Conservation (phyloP, 768 basidiomycete species). For the Zangia roseola region DNA sequence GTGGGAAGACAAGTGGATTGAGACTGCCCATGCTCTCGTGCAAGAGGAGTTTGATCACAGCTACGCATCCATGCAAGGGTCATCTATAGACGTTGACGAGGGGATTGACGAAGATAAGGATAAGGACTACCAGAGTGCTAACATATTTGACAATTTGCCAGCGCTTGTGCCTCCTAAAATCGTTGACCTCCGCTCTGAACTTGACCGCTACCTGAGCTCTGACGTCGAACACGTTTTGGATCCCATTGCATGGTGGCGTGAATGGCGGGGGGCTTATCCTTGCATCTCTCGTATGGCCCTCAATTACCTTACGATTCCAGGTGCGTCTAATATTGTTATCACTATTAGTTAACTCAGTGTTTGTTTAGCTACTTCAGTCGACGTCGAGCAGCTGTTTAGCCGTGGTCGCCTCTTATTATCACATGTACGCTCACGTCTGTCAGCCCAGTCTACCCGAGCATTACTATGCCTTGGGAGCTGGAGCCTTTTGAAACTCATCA, state of each 20-base stretch:
- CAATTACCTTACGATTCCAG: background rate
- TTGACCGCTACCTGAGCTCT: conserved; percentile 27
- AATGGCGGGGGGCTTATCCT: background rate
- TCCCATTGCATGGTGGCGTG: background rate
- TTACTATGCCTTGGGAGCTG: background rate
- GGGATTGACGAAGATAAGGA: too few species aligned
- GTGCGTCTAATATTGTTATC: too few species aligned
- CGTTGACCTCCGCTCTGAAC: conserved; percentile 12
- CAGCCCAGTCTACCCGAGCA: background rate
- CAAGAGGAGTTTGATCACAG: background rate
- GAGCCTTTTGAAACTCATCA: background rate
- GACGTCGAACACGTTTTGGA: conserved; percentile 1
- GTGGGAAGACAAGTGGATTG: conserved; percentile 30
- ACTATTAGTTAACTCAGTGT: too few species aligned
- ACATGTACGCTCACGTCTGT: background rate
- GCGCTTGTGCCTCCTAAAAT: background rate
- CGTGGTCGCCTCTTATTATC: background rate
- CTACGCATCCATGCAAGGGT: background rate
- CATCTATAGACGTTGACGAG: background rate
- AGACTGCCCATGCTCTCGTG: conserved; percentile 12
- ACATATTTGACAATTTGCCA: conserved; percentile 23
- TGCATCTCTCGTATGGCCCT: background rate
- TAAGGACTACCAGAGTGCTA: background rate
- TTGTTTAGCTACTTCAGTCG: background rate
- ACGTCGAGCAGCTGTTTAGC: background rate